Evolutionary conservation across 2,329 filamentous ascomycete species (phyloP), one percentile per base, ranked within the genome.

Genomic region (Pyrenochaeta sp.): DNA sequence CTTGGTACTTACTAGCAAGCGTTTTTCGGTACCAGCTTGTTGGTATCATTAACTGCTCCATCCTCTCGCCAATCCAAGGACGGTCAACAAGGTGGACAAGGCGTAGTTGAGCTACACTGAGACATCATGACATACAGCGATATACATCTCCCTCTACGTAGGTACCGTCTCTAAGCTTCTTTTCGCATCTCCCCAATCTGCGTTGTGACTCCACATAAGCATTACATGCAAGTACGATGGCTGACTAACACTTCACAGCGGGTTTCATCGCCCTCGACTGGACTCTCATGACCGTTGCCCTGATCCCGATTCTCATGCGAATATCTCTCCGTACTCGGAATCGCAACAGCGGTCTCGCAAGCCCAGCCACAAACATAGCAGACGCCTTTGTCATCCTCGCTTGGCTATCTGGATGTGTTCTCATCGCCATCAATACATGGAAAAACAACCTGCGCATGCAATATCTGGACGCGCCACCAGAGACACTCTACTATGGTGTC

Each of bases 351-450:
- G 23, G 23, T 11, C 32, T 35, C 32, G 11, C 12, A 35, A 82
- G 82, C 0, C 64, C 64, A 12, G 64, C 67, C 23, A 58, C 66
- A 20, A 67, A 70, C 36, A 68, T 64, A 1, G 59, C 66, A 9
- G 67, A 68, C 20, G 65, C 66, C 0, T 60, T 64, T 29, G 60
- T 70, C 49, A 14, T 35, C 32, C 11, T 35, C 5, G 32, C 32
- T 11, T 35, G 32, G 32, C 11, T 35, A 12, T 35, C 15, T 42
- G 64, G 60, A 48, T 49, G 51, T 40, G 59, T 64, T 5, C 59
- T 65, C 32, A 63, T 65, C 51, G 41, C 18, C 45, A 67, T 68
- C 21, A 67, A 71, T 50, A 69, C 66, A 2, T 69, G 67, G 69
- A 71, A 72, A 43, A 72, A 72, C 56, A 52, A 52, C 27, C 64